Evolutionary conservation across 176 grass and related monocot species (phyloP).

Genomic region (Eleusine coracana): DNA sequence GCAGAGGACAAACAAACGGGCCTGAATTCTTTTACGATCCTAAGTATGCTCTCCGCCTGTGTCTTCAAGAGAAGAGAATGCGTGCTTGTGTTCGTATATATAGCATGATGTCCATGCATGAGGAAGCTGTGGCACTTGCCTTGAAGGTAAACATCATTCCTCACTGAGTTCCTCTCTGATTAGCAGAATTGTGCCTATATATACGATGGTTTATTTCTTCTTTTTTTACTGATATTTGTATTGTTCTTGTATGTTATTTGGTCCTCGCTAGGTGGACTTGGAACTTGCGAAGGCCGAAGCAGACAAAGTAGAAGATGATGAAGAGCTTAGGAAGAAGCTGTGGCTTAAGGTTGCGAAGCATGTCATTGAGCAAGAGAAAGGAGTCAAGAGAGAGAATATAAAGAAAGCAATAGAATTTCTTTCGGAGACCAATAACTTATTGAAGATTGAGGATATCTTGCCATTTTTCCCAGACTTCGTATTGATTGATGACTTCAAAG

Average conservation of each 20-base stretch:
- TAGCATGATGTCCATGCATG: constrained; percentile 99
- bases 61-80: constrained; percentile 95
- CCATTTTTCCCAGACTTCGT: constrained; percentile 98
- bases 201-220: constrained; percentile 30
- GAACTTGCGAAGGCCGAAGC: constrained; percentile 98
- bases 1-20: constrained; percentile 69
- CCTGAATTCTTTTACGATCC: constrained; percentile 91
- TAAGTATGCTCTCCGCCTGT: constrained; percentile 96
- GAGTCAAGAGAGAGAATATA: constrained; percentile 96
- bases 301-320: constrained; percentile 98
- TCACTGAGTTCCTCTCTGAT: constrained; percentile 25
- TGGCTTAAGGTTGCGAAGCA: constrained; percentile 98
- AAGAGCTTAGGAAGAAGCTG: constrained; percentile 95
- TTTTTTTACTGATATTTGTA: constrained; percentile 10
- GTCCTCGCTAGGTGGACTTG: constrained; percentile 67
- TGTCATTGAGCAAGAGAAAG: constrained; percentile 98
- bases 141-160: constrained; percentile 62
- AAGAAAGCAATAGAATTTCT: constrained; percentile 97
- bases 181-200: constrained; percentile 16
- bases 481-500: constrained; percentile 98
- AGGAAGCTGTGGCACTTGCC: constrained; percentile 97
- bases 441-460: constrained; percentile 99
- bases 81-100: constrained; percentile 96
- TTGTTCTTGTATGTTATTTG: constrained; percentile 28
- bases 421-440: constrained; percentile 84